These are phyloP conservation scores for Cystoderma amianthinum DNA, from an alignment of 768 basidiomycete species.

Conservation along the genomic window DNA sequence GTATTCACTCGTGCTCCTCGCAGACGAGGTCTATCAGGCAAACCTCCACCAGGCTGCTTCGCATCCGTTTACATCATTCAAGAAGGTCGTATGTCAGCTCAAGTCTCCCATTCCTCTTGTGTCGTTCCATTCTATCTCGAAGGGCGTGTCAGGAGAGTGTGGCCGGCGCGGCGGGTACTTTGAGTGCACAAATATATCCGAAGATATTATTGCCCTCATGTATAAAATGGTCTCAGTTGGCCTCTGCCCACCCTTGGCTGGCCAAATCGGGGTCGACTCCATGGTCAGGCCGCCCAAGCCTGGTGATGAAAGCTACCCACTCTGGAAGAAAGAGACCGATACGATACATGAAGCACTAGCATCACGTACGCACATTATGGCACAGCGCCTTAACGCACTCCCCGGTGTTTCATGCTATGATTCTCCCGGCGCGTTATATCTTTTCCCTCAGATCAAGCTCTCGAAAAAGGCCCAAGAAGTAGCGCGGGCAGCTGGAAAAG, in stretches of 20 bases:
- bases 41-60: conserved; percentile 70
- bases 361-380: conserved; percentile 66
- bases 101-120: conserved; percentile 76
- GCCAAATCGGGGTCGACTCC: conserved; percentile 91
- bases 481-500: conserved; percentile 65
- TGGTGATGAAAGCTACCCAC: conserved; percentile 67
- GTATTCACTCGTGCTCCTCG: conserved; percentile 79
- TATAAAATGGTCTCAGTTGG: conserved; percentile 93
- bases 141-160: conserved; percentile 94
- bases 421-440: conserved; percentile 89
- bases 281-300: conserved; percentile 85
- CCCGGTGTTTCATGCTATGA: conserved; percentile 88
- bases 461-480: conserved; percentile 67
- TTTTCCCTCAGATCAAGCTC: conserved; percentile 81
- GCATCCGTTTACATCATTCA: conserved; percentile 92
- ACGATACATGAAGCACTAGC: conserved; percentile 71
- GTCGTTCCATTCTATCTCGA: conserved; percentile 97
- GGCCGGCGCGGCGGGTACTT: conserved; percentile 97
- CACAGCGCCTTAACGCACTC: conserved; percentile 69
- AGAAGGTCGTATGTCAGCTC: conserved; percentile 69
- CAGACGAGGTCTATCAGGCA: conserved; percentile 97
- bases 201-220: conserved; percentile 40
- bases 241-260: conserved; percentile 82
- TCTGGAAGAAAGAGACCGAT: conserved; percentile 82
- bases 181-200: conserved; percentile 77